Evolutionary conservation across 1,139 yeast species (phyloP), one percentile per base, ranked within the genome.

Genomic region (Saccharomyces pastorianus): DNA sequence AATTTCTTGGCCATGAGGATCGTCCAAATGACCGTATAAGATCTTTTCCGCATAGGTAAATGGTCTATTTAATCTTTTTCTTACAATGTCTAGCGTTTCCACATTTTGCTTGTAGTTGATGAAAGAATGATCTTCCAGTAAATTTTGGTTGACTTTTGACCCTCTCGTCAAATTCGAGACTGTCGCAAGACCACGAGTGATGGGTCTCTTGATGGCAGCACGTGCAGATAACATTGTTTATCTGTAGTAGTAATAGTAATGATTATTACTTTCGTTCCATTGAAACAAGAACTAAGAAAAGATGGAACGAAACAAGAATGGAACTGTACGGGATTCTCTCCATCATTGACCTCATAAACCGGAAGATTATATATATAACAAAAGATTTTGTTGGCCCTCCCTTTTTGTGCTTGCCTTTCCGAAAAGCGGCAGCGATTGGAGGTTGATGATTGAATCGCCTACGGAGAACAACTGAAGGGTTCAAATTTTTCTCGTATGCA

Each of bases 11-110:
- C 82, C 89, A 67, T 89, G 95, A 64, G 98, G 98, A 70, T 93
- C 85, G 73, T 89, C 96, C 75, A 93, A 82, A 76, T 93, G 99
- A 68, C 96, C 96, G 78, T 93, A 93, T 66, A 93, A 81, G 66
- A 93, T 78, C 80, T 93, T 93, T 79, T 93, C 99, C 66, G 98
- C 98, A 73, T 90, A 91, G 60, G 99, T 93, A 72, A 93, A 81
- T 51, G 99, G 99, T 74, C 97, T 87, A 72, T 82, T 82, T 67
- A 91, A 81, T 78, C 97, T 85, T 65, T 81, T 77, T 76, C 85
- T 85, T 69, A 93, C 97, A 67, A 89, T 86, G 66, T 87, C 81
- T 64, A 91, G 85, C 70, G 86, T 89, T 76, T 89, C 96, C 64
- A 85, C 73, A 65, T 86, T 83, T 69, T 84, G 79, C 75, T 85